Evolutionary conservation across 352 stramenopile genomes (phyloP).

Genomic region (Thraustotheca clavata): DNA sequence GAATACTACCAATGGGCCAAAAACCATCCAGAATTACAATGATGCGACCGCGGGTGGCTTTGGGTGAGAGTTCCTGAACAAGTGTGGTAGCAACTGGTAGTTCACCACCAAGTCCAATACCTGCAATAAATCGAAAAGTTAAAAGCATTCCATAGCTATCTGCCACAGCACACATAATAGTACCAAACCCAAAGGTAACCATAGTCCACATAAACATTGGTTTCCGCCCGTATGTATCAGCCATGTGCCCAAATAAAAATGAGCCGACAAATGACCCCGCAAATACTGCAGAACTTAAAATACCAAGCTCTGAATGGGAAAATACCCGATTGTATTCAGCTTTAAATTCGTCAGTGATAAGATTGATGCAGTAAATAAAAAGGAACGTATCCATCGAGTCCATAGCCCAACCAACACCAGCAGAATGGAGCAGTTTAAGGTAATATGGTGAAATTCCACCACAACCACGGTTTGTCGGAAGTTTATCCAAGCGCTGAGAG

Average conservation of each 20-base stretch:
- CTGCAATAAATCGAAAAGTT: constrained; percentile 28
- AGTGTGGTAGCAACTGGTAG: constrained; percentile 28
- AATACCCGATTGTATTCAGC: constrained; percentile 27
- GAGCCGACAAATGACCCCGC: constrained; percentile 31
- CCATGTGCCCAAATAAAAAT: constrained; percentile 20
- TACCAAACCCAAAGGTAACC: constrained; percentile 28
- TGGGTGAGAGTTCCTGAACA: constrained; percentile 32
- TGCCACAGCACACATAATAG: constrained; percentile 25
- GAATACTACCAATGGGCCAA: constrained; percentile 28
- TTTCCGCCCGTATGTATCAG: constrained; percentile 30
- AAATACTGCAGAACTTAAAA: constrained; percentile 27
- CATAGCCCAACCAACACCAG: constrained; percentile 33
- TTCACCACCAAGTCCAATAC: constrained; percentile 33
- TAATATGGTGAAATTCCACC: constrained; percentile 29
- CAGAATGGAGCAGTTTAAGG: constrained; percentile 27
- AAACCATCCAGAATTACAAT: constrained; percentile 36
- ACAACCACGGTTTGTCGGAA: constrained; percentile 3
- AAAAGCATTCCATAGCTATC: constrained; percentile 25
- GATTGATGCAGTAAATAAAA: constrained; percentile 31
- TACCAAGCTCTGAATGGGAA: constrained; percentile 22
- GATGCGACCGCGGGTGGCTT: constrained; percentile 25
- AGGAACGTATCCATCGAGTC: constrained; percentile 32
- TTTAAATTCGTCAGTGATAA: constrained; percentile 22
- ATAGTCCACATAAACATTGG: constrained; percentile 27
- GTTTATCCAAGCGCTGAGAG: constrained; percentile 12